phyloP scores from a whole-genome alignment of 768 basidiomycete species.

The Lyophyllum shimeji region DNA sequence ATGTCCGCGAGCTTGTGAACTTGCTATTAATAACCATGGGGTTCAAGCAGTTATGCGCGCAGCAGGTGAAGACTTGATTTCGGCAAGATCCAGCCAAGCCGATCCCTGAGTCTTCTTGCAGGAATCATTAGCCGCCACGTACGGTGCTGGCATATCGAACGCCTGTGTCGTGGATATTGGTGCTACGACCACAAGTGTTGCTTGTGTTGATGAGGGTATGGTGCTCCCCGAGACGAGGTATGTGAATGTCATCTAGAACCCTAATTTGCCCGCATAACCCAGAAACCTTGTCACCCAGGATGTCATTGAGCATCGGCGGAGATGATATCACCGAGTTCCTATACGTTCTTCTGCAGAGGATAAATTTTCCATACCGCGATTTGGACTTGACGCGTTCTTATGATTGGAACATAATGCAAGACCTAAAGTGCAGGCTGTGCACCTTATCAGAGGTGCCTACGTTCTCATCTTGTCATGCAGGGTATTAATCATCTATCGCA shows the following conservation, averaged over 20 bases:
- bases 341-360: slow-evolving; percentile 72
- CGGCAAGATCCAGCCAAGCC: background rate
- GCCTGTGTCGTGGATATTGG: slow-evolving; percentile 98
- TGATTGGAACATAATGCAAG: slow-evolving; percentile 92
- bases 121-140: slow-evolving; percentile 93
- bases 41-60: slow-evolving; percentile 90
- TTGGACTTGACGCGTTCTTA: slow-evolving; percentile 73
- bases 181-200: slow-evolving; percentile 76
- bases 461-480: slow-evolving; percentile 4
- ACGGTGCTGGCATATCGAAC: slow-evolving; percentile 91
- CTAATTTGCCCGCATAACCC: slow-evolving; percentile 1
- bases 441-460: slow-evolving; percentile 80
- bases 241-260: slow-evolving; percentile 9
- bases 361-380: slow-evolving; percentile 87
- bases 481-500: slow-evolving; percentile 26
- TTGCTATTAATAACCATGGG: slow-evolving; percentile 77
- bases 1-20: slow-evolving; percentile 76
- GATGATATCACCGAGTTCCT: slow-evolving; percentile 94
- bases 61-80: slow-evolving; percentile 62
- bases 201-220: slow-evolving; percentile 94
- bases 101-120: slow-evolving; percentile 26
- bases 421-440: slow-evolving; percentile 81
- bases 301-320: slow-evolving; percentile 85
- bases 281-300: slow-evolving; percentile 37
- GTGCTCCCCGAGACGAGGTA: slow-evolving; percentile 87